These are phyloP conservation scores for Russula dissimulans DNA, from an alignment of 768 basidiomycete genomes.

Conservation along the genomic window DNA sequence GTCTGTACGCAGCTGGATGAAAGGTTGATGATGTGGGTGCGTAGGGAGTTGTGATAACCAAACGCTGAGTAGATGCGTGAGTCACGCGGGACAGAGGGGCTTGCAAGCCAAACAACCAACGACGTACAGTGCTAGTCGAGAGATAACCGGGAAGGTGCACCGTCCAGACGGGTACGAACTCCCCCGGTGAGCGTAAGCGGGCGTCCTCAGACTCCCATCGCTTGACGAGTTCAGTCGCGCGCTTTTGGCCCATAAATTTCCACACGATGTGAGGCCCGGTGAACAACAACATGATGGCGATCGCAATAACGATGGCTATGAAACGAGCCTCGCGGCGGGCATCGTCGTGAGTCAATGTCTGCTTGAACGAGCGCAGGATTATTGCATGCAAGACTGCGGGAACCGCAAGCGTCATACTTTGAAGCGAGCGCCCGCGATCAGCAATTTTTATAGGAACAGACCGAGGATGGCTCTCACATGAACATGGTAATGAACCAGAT, in stretches of 20 bases:
- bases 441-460: neutral
- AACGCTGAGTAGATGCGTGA: constrained; percentile 25
- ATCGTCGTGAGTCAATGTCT: neutral
- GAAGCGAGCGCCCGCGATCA: neutral
- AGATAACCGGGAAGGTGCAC: constrained; percentile 35
- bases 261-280: constrained; percentile 36
- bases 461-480: constrained; percentile 28
- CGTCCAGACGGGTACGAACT: constrained; percentile 32
- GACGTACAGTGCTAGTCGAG: constrained; percentile 30
- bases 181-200: constrained; percentile 21
- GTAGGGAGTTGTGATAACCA: constrained; percentile 33
- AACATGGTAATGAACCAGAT: constrained; percentile 33
- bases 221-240: constrained; percentile 30
- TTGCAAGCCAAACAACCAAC: neutral
- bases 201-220: constrained; percentile 36
- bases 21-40: constrained; percentile 28
- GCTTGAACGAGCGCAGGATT: constrained; percentile 24
- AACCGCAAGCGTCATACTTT: constrained; percentile 32
- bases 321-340: constrained; percentile 29
- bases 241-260: constrained; percentile 36
- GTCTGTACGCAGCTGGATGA: constrained; percentile 35
- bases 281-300: constrained; percentile 34
- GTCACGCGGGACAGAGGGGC: neutral
- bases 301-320: constrained; percentile 29
- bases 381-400: constrained; percentile 34